Evolutionary conservation across 2,329 filamentous ascomycete genomes (phyloP).

Genomic region (Gliomastix tumulicola): DNA sequence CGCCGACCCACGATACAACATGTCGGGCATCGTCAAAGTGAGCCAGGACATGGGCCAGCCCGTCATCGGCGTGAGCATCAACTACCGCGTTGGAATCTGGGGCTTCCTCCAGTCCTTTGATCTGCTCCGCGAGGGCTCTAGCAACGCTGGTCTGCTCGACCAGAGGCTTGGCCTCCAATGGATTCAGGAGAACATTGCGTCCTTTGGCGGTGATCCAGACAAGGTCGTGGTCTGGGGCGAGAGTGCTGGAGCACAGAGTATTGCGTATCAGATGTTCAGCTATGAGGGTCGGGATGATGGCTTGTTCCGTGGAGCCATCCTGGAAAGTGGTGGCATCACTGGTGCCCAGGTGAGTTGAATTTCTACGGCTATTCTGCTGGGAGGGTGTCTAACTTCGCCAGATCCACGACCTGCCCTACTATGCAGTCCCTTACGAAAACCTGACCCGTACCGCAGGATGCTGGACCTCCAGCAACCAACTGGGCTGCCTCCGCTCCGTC

Average conservation of each 20-base stretch:
- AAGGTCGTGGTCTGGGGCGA: conserved; percentile 43
- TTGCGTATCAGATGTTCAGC: conserved; percentile 42
- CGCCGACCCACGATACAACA: conserved; percentile 48
- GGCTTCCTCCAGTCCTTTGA: conserved; percentile 43
- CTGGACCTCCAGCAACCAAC: conserved; percentile 21
- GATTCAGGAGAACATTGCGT: conserved; percentile 44
- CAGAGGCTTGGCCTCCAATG: conserved; percentile 41
- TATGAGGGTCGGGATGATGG: conserved; percentile 48
- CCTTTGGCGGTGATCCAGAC: conserved; percentile 16
- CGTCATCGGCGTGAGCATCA: conserved; percentile 45
- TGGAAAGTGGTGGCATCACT: conserved; percentile 37
- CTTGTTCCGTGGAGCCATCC: conserved; percentile 46
- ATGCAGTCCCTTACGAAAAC: not conserved
- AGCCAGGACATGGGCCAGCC: conserved; percentile 43
- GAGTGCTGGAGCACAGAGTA: conserved; percentile 31
- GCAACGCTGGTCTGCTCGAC: conserved; percentile 42
- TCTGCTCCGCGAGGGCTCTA: conserved; percentile 31
- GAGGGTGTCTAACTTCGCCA: no score
- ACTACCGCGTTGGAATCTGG: conserved; percentile 45
- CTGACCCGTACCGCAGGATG: conserved; percentile 11
- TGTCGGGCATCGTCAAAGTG: conserved; percentile 49
- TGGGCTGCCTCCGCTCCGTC: conserved; percentile 26
- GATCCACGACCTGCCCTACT: not conserved
- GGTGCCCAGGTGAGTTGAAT: not conserved
- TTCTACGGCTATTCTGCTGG: no score